Evolutionary conservation across 306 rosid species (phyloP).

Genomic region (Trifolium repens): DNA sequence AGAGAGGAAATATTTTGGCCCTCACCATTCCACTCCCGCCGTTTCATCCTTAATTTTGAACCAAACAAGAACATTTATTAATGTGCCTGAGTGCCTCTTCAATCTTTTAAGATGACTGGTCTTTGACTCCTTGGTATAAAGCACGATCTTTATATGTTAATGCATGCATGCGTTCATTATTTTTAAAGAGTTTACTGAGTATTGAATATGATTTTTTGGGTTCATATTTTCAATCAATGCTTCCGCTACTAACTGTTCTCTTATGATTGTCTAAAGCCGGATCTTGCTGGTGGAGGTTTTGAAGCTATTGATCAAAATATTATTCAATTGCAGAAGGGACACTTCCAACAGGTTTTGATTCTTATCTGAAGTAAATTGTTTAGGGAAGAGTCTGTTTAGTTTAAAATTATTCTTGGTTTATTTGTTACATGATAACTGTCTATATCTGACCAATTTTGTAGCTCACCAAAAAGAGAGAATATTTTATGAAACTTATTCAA

Average conservation of each 20-base stretch:
- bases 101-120: conserved; percentile 1
- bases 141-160: conserved; percentile 25
- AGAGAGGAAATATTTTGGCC: background rate
- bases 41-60: background rate
- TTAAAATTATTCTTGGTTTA: conserved; percentile 23
- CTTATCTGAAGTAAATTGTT: conserved; percentile 33
- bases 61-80: conserved; percentile 20
- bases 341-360: conserved; percentile 65
- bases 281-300: conserved; percentile 76
- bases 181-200: conserved; percentile 10
- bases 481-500: conserved; percentile 54
- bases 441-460: conserved; percentile 40
- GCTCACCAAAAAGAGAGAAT: conserved; percentile 65
- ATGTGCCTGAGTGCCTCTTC: conserved; percentile 1
- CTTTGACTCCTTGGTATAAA: background rate
- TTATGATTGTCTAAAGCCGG: conserved; percentile 66
- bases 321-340: conserved; percentile 64
- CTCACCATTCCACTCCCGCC: background rate
- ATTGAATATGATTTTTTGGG: conserved; percentile 28
- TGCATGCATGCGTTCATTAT: conserved; percentile 21
- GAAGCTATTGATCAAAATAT: conserved; percentile 68
- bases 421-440: conserved; percentile 14
- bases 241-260: conserved; percentile 17
- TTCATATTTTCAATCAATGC: conserved; percentile 17
- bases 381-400: conserved; percentile 3